phyloP scores from a whole-genome alignment of 495 filamentous ascomycete species.

The Copromyces sp. region DNA sequence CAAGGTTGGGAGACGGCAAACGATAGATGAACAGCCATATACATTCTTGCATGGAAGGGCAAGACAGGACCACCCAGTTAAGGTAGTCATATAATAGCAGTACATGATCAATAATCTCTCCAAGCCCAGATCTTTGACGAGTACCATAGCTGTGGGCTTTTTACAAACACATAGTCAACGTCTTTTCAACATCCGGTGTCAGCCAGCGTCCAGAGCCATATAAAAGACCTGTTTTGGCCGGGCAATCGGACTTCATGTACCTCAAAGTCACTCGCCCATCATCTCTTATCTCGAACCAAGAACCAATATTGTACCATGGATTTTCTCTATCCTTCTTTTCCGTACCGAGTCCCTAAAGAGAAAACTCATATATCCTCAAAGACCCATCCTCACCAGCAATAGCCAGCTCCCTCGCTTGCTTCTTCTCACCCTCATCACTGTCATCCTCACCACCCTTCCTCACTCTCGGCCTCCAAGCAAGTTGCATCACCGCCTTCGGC shows the following conservation, averaged over 20 bases:
- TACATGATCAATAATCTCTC: not conserved
- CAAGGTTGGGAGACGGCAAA: not conserved
- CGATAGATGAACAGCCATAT: not conserved
- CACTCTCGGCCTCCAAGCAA: constrained; percentile 62
- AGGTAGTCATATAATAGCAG: not conserved
- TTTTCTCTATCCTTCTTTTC: not conserved
- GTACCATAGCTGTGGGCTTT: too few species aligned
- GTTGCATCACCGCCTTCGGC: constrained; percentile 60
- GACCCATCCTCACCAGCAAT: constrained; percentile 79
- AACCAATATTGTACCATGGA: not conserved
- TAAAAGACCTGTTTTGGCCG: not conserved
- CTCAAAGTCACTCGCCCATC: not conserved
- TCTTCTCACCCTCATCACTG: not conserved
- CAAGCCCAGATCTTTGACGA: not conserved
- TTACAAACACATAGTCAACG: not conserved
- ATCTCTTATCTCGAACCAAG: not conserved
- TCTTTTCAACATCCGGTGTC: not conserved
- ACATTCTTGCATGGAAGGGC: not conserved
- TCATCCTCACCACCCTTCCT: constrained; percentile 3
- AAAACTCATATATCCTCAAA: constrained; percentile 58
- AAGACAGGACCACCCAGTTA: not conserved
- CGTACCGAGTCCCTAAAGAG: not conserved
- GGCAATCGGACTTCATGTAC: not conserved
- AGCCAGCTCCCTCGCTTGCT: constrained; percentile 47
- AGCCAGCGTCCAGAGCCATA: not conserved